Evolutionary conservation across 352 stramenopile genomes (phyloP).

Genomic region (Phytophthora podocarpi): DNA sequence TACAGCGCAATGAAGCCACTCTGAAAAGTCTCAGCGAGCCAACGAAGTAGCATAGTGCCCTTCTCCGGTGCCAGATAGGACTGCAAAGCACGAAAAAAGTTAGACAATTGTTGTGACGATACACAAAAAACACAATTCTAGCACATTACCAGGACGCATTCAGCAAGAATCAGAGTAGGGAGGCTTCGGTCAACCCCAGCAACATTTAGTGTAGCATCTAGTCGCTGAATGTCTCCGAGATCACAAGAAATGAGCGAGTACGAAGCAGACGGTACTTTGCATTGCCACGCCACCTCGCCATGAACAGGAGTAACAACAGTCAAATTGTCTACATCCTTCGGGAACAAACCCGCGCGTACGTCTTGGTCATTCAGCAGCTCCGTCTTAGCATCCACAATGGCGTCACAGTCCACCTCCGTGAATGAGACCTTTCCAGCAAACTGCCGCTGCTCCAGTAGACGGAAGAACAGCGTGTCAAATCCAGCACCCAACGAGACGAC

Average conservation of each 20-base stretch:
- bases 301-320: background rate
- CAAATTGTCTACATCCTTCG: conserved; percentile 19
- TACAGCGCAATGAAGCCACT: conserved; percentile 59
- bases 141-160: conserved; percentile 70
- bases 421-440: conserved; percentile 39
- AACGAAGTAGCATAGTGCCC: conserved; percentile 53
- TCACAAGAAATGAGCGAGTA: conserved; percentile 65
- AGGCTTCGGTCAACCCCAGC: conserved; percentile 37
- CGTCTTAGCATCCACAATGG: conserved; percentile 59
- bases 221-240: conserved; percentile 48
- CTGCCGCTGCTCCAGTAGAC: conserved; percentile 39
- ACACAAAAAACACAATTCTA: background rate
- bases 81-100: conserved; percentile 29
- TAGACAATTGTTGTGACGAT: background rate
- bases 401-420: conserved; percentile 66
- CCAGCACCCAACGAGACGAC: conserved; percentile 74
- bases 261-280: conserved; percentile 22
- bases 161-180: conserved; percentile 65
- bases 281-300: conserved; percentile 32
- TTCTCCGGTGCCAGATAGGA: conserved; percentile 66
- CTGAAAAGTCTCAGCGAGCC: conserved; percentile 43
- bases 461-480: conserved; percentile 82
- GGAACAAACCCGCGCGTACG: conserved; percentile 32
- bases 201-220: conserved; percentile 37
- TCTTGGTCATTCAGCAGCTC: conserved; percentile 38